A percentile compares a stretch with the other conserved stretches of the same genome.
Evolutionary conservation across 1,284 basidiomycete genomes (phyloP).

Genomic region (Exobasidium cylindrosporum): DNA sequence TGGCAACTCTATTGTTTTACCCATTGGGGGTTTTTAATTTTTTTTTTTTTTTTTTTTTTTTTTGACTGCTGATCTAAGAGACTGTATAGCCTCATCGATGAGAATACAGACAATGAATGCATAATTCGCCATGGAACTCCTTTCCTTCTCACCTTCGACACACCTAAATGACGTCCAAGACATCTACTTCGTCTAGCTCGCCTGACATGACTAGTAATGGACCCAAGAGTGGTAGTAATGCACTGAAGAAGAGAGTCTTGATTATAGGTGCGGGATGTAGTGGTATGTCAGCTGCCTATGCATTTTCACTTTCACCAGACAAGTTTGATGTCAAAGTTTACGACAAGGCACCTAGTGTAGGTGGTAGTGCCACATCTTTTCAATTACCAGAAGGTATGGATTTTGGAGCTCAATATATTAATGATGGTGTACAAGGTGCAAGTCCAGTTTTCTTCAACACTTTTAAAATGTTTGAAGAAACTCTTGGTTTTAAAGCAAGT

Average conservation of each 20-base stretch:
- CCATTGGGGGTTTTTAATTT: too few relatives aligned
- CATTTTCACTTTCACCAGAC: conserved; percentile 35
- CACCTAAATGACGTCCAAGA: neutral
- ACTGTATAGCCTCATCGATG: too few relatives aligned
- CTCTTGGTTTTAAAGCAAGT: conserved; percentile 38
- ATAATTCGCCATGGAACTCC: too few relatives aligned
- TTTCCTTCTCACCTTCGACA: too few relatives aligned
- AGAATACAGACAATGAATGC: too few relatives aligned
- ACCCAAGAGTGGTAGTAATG: neutral
- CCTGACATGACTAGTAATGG: neutral
- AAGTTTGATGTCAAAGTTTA: conserved; percentile 43
- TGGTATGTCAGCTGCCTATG: conserved; percentile 42
- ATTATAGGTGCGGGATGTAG: conserved; percentile 42
- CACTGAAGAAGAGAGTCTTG: conserved; percentile 40
- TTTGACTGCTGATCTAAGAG: too few relatives aligned
- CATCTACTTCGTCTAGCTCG: neutral
- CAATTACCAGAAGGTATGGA: conserved; percentile 29
- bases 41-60: too few relatives aligned
- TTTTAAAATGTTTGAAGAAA: conserved; percentile 44
- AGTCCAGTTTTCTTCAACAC: conserved; percentile 48
- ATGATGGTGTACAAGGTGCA: conserved; percentile 48
- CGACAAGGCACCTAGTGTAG: conserved; percentile 40
- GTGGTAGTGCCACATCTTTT: conserved; percentile 46
- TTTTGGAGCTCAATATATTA: conserved; percentile 48
- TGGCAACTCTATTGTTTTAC: too few relatives aligned